These are phyloP conservation scores for Cubamyces sp. DNA, from an alignment of 768 basidiomycete genomes.

Conservation along the genomic window DNA sequence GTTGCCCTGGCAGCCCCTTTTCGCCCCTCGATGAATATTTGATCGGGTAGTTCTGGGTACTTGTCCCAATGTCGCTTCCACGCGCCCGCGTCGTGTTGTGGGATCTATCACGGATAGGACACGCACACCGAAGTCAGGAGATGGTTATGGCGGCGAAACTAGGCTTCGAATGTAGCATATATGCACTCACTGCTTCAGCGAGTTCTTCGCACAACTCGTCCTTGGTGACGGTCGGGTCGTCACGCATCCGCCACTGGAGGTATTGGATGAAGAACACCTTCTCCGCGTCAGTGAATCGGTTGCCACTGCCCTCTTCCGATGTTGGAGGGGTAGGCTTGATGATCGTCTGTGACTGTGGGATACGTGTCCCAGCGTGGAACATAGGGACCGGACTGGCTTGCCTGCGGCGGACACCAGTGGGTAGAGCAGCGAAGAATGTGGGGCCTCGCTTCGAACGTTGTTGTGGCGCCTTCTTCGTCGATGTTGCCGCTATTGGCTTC, in stretches of 20 bases:
- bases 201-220: constrained; percentile 2
- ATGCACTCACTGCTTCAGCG: neutral
- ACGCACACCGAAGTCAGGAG: neutral
- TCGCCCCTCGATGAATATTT: constrained; percentile 6
- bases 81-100: neutral
- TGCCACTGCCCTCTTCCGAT: neutral
- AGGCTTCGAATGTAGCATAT: neutral
- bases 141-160: neutral
- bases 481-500: too few species aligned
- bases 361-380: constrained; percentile 7
- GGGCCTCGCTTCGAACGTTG: neutral
- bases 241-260: constrained; percentile 8
- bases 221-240: neutral
- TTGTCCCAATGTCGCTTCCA: constrained; percentile 19
- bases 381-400: neutral
- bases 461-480: neutral
- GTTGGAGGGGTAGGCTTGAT: constrained; percentile 2
- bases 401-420: neutral
- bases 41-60: constrained; percentile 3
- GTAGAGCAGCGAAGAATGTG: neutral
- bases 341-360: neutral
- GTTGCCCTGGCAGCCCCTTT: neutral
- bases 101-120: neutral
- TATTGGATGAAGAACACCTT: constrained; percentile 14
- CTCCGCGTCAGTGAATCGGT: constrained; percentile 12